Conservation (phyloP, 805 yeast species). For the Cyberlindnera xylosilytica region DNA sequence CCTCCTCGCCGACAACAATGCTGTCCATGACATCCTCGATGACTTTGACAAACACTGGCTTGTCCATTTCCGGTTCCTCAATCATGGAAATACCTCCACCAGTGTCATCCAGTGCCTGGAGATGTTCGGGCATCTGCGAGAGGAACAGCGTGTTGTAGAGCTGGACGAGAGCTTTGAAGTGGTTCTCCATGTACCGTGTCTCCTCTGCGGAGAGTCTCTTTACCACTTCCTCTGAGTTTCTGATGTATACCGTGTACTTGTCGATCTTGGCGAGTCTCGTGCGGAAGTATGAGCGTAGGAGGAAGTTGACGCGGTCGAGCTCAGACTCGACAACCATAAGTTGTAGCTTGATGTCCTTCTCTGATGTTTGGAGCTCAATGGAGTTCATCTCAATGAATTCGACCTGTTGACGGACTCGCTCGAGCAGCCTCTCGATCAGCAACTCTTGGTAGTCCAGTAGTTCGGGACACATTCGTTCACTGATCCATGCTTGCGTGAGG, state of each 20-base stretch:
- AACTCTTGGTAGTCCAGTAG: constrained; percentile 68
- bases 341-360: constrained; percentile 68
- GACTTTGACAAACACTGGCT: constrained; percentile 73
- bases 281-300: constrained; percentile 78
- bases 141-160: constrained; percentile 69
- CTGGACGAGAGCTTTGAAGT: constrained; percentile 58
- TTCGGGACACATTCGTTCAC: constrained; percentile 86
- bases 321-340: constrained; percentile 88
- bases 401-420: constrained; percentile 63
- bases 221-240: constrained; percentile 37
- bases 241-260: constrained; percentile 57
- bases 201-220: constrained; percentile 57
- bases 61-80: constrained; percentile 69
- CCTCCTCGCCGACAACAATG: constrained; percentile 49
- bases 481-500: constrained; percentile 67
- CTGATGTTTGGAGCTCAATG: constrained; percentile 64
- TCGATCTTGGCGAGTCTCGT: constrained; percentile 70
- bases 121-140: constrained; percentile 58
- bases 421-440: constrained; percentile 55
- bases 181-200: constrained; percentile 61
- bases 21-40: constrained; percentile 35
- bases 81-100: constrained; percentile 72
- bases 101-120: constrained; percentile 75
- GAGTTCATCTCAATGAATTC: constrained; percentile 77
- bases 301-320: constrained; percentile 78